These are phyloP conservation scores for Curvularia spicifera DNA, from an alignment of 2,329 filamentous ascomycete genomes.

Conservation along the genomic window DNA sequence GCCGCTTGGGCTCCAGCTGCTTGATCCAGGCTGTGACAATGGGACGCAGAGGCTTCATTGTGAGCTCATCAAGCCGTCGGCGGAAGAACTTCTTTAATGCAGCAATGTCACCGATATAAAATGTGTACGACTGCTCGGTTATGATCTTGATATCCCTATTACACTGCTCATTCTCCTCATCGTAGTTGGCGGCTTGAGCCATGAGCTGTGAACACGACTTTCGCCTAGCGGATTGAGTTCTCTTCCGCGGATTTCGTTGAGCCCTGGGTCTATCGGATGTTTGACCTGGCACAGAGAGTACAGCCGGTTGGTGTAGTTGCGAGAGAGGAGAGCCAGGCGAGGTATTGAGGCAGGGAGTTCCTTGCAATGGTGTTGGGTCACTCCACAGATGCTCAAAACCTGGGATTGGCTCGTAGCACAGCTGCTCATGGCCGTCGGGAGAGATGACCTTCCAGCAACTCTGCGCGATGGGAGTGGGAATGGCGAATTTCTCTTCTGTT, in stretches of 20 bases:
- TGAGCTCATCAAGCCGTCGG: conserved; percentile 38
- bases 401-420: conserved; percentile 29
- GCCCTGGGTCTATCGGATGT: background rate
- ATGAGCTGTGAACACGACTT: background rate
- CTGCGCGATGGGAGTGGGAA: conserved; percentile 30
- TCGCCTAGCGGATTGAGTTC: conserved; percentile 20
- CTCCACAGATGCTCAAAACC: conserved; percentile 38
- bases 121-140: conserved; percentile 20
- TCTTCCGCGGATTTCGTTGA: conserved; percentile 22
- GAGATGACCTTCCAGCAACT: conserved; percentile 26
- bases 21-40: conserved; percentile 46
- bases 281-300: conserved; percentile 18
- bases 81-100: conserved; percentile 32
- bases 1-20: conserved; percentile 35
- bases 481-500: conserved; percentile 10
- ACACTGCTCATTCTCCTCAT: conserved; percentile 10
- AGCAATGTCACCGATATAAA: conserved; percentile 38
- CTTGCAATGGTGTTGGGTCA: conserved; percentile 2
- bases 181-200: conserved; percentile 3
- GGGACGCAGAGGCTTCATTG: conserved; percentile 41
- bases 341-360: background rate
- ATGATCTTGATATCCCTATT: conserved; percentile 13
- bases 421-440: conserved; percentile 29
- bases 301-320: background rate
- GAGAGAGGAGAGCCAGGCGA: background rate